Percentiles rank a stretch among this genome's conserved stretches.
Conservation (phyloP, 345 rosid species). For the Combretum micranthum region DNA sequence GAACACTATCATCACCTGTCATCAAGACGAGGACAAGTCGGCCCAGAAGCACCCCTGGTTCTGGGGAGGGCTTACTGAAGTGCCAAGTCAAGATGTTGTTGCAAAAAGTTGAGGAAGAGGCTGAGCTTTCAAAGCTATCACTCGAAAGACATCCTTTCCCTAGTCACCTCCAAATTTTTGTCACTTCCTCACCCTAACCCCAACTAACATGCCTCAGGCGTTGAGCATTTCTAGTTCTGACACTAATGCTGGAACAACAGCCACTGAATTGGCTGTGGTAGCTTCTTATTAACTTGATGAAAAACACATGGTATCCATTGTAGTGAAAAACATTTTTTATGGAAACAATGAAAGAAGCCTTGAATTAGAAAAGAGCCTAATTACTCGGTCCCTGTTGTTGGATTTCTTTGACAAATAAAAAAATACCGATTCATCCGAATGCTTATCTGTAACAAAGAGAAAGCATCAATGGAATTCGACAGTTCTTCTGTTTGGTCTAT, state of each 20-base stretch:
- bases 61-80: constrained; percentile 84
- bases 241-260: constrained; percentile 11
- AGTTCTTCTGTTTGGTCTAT: constrained; percentile 66
- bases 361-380: constrained; percentile 38
- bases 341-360: constrained; percentile 25
- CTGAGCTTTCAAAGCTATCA: constrained; percentile 39
- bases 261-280: constrained; percentile 12
- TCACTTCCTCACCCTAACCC: constrained; percentile 56
- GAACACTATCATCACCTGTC: constrained; percentile 51
- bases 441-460: constrained; percentile 30
- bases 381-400: constrained; percentile 47
- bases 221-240: constrained; percentile 19
- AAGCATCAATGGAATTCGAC: constrained; percentile 41
- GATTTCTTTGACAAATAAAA: constrained; percentile 80
- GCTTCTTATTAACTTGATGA: constrained; percentile 34
- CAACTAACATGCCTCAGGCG: constrained; percentile 67
- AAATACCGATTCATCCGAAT: constrained; percentile 20
- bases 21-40: constrained; percentile 36
- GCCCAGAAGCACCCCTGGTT: constrained; percentile 54
- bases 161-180: constrained; percentile 31
- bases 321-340: constrained; percentile 20
- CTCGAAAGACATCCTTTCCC: constrained; percentile 35
- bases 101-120: constrained; percentile 70
- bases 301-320: constrained; percentile 35
- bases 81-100: constrained; percentile 73